phyloP scores from a whole-genome alignment of 495 filamentous ascomycete species.

The Daldinia decipiens region DNA sequence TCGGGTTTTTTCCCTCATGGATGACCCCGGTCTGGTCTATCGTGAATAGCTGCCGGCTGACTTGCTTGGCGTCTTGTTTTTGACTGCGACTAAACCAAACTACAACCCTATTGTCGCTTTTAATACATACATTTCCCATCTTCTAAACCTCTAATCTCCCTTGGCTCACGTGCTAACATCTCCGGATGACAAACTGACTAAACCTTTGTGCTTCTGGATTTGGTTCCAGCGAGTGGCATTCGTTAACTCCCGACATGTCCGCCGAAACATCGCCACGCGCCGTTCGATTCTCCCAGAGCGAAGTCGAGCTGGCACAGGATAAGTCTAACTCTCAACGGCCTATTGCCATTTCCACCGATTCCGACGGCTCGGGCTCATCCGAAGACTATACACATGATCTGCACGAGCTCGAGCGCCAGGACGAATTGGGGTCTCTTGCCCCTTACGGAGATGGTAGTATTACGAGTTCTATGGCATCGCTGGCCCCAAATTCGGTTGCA shows the following conservation, averaged over 20 bases:
- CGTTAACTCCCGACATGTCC: conserved; percentile 46
- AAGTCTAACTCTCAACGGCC: conserved; percentile 58
- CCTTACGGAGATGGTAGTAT: conserved; percentile 53
- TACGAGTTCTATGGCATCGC: conserved; percentile 51
- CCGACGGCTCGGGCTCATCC: conserved; percentile 71
- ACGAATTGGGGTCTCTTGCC: conserved; percentile 56
- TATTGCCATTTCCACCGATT: conserved; percentile 64
- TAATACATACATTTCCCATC: conserved; percentile 8
- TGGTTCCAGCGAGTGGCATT: conserved; percentile 37
- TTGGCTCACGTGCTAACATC: not conserved
- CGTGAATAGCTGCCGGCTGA: conserved; percentile 44
- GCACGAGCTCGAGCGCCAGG: conserved; percentile 58
- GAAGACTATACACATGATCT: conserved; percentile 65
- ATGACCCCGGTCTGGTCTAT: conserved; percentile 40
- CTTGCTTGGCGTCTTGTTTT: conserved; percentile 37
- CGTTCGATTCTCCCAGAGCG: conserved; percentile 62
- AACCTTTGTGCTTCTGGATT: conserved; percentile 25
- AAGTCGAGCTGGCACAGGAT: conserved; percentile 49
- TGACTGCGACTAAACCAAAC: conserved; percentile 28
- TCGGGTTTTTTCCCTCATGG: conserved; percentile 30
- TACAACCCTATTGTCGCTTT: conserved; percentile 25
- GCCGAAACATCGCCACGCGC: conserved; percentile 61
- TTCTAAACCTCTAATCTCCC: conserved; percentile 9
- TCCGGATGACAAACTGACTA: conserved; percentile 35
- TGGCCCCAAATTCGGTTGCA: conserved; percentile 53